These are phyloP conservation scores for Fraxinus pennsylvanica DNA, from an alignment of 257 asterid genomes.

Conservation along the genomic window DNA sequence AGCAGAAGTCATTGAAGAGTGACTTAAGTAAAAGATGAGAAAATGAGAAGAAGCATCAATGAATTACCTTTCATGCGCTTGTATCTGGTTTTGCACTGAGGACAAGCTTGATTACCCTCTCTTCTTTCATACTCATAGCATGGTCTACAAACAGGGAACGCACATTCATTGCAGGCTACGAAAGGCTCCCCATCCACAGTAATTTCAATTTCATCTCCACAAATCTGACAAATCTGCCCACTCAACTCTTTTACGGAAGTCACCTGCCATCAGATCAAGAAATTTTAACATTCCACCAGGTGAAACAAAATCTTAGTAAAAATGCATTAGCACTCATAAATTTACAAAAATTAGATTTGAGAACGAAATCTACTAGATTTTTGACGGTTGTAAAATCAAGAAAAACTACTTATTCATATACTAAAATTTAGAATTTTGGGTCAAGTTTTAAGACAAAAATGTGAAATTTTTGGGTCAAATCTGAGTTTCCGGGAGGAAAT, in stretches of 20 bases:
- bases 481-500: slow-evolving; percentile 24
- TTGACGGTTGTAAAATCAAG: background rate
- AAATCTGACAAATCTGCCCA: slow-evolving; percentile 96
- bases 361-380: slow-evolving; percentile 12
- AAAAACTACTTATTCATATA: background rate
- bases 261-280: slow-evolving; percentile 63
- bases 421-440: background rate
- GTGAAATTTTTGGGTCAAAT: slow-evolving; percentile 11
- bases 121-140: slow-evolving; percentile 92
- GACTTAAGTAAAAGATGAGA: background rate
- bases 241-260: slow-evolving; percentile 89
- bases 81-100: slow-evolving; percentile 96
- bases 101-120: slow-evolving; percentile 95
- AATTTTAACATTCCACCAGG: slow-evolving; percentile 10
- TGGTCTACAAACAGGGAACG: slow-evolving; percentile 83
- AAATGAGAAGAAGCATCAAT: background rate
- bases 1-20: background rate
- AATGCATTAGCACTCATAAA: slow-evolving; percentile 10
- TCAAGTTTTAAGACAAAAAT: background rate
- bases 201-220: slow-evolving; percentile 91
- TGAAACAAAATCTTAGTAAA: background rate
- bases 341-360: background rate
- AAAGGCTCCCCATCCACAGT: slow-evolving; percentile 82
- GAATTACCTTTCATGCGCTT: slow-evolving; percentile 78
- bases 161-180: slow-evolving; percentile 95